Percentiles rank a stretch among this genome's conserved stretches.
phyloP scores from a whole-genome alignment of 495 filamentous ascomycete species.

The Ramalina intermedia region DNA sequence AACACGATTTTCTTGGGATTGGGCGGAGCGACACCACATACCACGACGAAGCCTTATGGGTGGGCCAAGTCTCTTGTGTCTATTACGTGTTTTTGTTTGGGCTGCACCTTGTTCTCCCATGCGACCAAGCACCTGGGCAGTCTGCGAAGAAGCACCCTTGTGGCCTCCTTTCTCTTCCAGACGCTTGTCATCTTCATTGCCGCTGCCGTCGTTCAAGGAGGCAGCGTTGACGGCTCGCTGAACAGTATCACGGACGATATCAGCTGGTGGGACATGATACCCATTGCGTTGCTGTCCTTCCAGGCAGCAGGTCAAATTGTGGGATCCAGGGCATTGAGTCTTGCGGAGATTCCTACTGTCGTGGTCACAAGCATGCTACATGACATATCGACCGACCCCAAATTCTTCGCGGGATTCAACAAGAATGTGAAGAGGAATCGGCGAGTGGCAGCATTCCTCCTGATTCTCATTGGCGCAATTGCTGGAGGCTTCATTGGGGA shows the following conservation, averaged over 20 bases:
- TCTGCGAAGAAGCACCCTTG: conserved; percentile 36
- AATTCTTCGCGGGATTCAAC: conserved; percentile 27
- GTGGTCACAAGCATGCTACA: conserved; percentile 60
- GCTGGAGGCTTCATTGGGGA: conserved; percentile 42
- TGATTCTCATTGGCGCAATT: conserved; percentile 46
- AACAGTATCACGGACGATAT: conserved; percentile 23
- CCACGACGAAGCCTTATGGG: conserved; percentile 36
- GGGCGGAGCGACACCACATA: conserved; percentile 37
- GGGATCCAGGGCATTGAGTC: conserved; percentile 44
- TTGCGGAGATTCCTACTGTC: conserved; percentile 57
- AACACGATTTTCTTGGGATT: conserved; percentile 57
- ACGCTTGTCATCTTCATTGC: conserved; percentile 39
- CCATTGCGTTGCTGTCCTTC: conserved; percentile 52
- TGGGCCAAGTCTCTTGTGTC: conserved; percentile 51
- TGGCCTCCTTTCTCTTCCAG: conserved; percentile 44
- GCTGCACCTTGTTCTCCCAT: conserved; percentile 34
- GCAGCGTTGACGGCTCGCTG: conserved; percentile 23
- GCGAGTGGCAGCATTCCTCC: conserved; percentile 40
- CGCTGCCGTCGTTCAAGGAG: conserved; percentile 39
- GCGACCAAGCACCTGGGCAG: conserved; percentile 23
- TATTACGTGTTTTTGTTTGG: conserved; percentile 41
- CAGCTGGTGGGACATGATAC: conserved; percentile 28
- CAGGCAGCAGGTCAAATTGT: conserved; percentile 59
- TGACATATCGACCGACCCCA: conserved; percentile 49
- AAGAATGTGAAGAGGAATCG: conserved; percentile 52